Evolutionary conservation across 169 alveolate species (phyloP).

Genomic region (Eimeria tenella): DNA sequence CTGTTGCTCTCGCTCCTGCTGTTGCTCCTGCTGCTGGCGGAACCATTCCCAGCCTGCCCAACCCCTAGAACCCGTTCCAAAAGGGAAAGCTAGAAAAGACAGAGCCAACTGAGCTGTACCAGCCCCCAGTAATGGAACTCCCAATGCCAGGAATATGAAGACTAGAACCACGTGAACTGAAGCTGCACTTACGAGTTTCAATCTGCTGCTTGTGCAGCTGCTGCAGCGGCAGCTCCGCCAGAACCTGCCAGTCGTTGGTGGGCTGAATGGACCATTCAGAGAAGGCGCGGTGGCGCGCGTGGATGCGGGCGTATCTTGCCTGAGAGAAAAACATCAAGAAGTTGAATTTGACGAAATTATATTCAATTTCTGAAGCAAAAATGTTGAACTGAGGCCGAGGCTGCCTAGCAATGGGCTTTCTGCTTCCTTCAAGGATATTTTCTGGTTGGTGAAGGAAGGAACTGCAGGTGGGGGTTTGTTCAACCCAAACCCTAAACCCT

Average conservation of each 20-base stretch:
- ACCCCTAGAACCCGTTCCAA: too few species aligned
- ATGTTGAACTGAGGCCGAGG: too few species aligned
- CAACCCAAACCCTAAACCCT: too few species aligned
- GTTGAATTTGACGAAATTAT: too few species aligned
- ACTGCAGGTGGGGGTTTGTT: too few species aligned
- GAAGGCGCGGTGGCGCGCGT: conserved; percentile 91
- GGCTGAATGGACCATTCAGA: conserved; percentile 96
- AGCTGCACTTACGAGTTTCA: conserved; percentile 79
- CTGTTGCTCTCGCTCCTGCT: background rate
- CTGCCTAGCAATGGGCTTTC: too few species aligned
- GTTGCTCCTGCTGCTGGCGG: too few species aligned
- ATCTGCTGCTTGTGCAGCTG: conserved; percentile 90
- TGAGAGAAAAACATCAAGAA: conserved; percentile 38
- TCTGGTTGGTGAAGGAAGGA: too few species aligned
- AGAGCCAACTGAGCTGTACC: background rate
- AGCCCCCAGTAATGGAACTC: background rate
- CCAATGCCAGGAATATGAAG: background rate
- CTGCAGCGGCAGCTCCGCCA: conserved; percentile 91
- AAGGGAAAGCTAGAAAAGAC: too few species aligned
- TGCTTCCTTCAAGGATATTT: too few species aligned
- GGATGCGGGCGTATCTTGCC: conserved; percentile 86
- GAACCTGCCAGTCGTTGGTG: conserved; percentile 91
- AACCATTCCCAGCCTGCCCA: too few species aligned
- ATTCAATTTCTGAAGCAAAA: too few species aligned
- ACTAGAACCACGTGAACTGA: background rate